Evolutionary conservation across 371 early-diverging fungal genomes (phyloP).

Genomic region (Mucor sp.): DNA sequence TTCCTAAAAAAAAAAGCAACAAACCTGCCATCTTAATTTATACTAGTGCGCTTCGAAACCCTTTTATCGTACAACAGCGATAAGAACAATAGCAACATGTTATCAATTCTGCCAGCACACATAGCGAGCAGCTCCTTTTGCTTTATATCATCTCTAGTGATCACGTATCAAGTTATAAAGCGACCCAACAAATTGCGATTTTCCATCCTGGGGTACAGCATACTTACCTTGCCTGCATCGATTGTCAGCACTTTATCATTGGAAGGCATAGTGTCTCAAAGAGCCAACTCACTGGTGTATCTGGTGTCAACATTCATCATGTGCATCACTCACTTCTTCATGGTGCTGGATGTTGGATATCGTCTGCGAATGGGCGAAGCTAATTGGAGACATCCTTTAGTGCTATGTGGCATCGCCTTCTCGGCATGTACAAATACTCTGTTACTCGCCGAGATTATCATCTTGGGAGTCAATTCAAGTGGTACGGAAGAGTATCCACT

Average conservation of each 20-base stretch:
- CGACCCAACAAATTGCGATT: constrained; percentile 20
- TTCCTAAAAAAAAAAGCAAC: background rate
- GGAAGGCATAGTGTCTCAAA: background rate
- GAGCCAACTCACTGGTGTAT: constrained; percentile 9
- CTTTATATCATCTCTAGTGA: constrained; percentile 8
- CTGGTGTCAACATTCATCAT: constrained; percentile 12
- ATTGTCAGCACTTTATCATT: constrained; percentile 11
- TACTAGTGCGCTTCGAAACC: background rate
- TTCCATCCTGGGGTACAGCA: constrained; percentile 15
- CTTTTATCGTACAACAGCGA: background rate
- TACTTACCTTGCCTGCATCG: constrained; percentile 16
- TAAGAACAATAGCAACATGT: background rate
- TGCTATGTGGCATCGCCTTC: constrained; percentile 10
- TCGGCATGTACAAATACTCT: background rate
- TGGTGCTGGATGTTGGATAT: constrained; percentile 19
- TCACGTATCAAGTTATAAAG: constrained; percentile 9
- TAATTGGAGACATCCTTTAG: constrained; percentile 14
- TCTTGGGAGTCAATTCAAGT: background rate
- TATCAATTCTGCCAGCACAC: background rate
- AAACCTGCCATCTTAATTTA: background rate
- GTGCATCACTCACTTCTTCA: constrained; percentile 13
- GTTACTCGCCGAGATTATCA: constrained; percentile 6
- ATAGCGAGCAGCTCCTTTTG: constrained; percentile 1
- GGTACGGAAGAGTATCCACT: background rate
- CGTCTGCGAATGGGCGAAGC: constrained; percentile 6